Evolutionary conservation across 78 protist species (phyloP), one percentile per base, ranked within the genome.

Genomic region (Dictyostelium capitatum): DNA sequence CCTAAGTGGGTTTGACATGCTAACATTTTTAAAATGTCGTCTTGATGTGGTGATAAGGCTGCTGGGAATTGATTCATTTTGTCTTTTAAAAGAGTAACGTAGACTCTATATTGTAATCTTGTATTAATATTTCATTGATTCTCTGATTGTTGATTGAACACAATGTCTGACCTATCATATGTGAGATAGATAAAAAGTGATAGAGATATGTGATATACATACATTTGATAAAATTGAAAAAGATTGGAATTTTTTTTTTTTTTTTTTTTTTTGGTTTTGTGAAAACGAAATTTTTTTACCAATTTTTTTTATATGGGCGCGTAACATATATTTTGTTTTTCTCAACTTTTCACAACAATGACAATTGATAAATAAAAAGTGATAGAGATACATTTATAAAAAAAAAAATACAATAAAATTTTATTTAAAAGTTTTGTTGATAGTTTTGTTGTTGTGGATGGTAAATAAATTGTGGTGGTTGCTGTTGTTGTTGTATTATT

Each of bases 1-100:
- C 99, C 99, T 32, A 97, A 50, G 98, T 99, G 99, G 48, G 97
- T 98, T 59, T 95, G 90, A 94, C 98, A 97, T 12, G 98, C 98
- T 25, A 99, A 97, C 98, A 99, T 90, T 97, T 95, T 97, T 82
- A 96, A 94, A 96, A 98, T 84, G 93, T 99, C 99, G 32, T 96
- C 97, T 92, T 98, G 98, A 72, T 90, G 95, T 50, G 98, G 97
- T 77, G 64, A 62, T 75, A 98, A 97, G 41, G 94, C 79, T 15
- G 79, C 92, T 83, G 97, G 97, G 95, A 80, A 85, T 47, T 95
- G 90, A 89, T 69, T 77, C 90, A 89, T 83, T 80, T 82, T 90
- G 67, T 72, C 79, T 72, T 50, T 77, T 46, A 72, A 41, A 43
- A 70, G 81, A 87, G 93, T 87, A 87, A 87, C 93, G 93, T 50